Evolutionary conservation across 2,329 filamentous ascomycete species (phyloP).

Genomic region (Lachnellula cervina): DNA sequence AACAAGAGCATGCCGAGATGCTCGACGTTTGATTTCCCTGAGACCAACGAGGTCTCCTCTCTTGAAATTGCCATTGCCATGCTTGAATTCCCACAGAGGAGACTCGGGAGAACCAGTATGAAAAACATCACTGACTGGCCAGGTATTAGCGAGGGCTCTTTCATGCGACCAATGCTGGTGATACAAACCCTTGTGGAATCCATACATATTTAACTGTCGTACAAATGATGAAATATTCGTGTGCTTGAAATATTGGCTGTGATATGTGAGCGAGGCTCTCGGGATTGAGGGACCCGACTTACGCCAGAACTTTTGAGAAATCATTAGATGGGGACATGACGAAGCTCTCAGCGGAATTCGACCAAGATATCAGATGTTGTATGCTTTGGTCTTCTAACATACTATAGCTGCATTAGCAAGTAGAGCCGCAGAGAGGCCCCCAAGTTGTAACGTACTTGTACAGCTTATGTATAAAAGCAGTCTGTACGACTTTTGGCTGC

Average conservation of each 20-base stretch:
- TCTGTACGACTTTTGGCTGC: conserved; percentile 96
- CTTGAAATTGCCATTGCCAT: conserved; percentile 96
- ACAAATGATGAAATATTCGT: conserved; percentile 99
- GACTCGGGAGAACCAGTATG: conserved; percentile 91
- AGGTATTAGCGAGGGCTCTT: conserved; percentile 9
- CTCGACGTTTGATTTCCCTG: conserved; percentile 90
- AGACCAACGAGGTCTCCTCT: conserved; percentile 86
- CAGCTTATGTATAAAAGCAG: conserved; percentile 97
- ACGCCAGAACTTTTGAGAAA: conserved; percentile 98
- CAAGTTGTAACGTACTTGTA: conserved; percentile 69
- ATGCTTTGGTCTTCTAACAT: conserved; percentile 96
- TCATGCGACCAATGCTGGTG: conserved; percentile 17
- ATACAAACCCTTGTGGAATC: conserved; percentile 87
- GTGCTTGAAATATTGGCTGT: conserved; percentile 96
- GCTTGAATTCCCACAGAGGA: conserved; percentile 97
- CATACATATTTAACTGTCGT: conserved; percentile 97
- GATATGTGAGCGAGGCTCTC: conserved; percentile 13
- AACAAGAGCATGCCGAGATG: conserved; percentile 87
- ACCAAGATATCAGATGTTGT: conserved; percentile 96
- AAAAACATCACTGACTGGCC: conserved; percentile 90
- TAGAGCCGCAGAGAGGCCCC: not conserved
- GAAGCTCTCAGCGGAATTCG: conserved; percentile 88
- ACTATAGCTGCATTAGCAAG: conserved; percentile 44
- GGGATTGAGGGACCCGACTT: conserved; percentile 39
- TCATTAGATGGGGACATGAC: conserved; percentile 97